Evolutionary conservation across 2,329 filamentous ascomycete species (phyloP).

Genomic region (Trichoderma koningii): DNA sequence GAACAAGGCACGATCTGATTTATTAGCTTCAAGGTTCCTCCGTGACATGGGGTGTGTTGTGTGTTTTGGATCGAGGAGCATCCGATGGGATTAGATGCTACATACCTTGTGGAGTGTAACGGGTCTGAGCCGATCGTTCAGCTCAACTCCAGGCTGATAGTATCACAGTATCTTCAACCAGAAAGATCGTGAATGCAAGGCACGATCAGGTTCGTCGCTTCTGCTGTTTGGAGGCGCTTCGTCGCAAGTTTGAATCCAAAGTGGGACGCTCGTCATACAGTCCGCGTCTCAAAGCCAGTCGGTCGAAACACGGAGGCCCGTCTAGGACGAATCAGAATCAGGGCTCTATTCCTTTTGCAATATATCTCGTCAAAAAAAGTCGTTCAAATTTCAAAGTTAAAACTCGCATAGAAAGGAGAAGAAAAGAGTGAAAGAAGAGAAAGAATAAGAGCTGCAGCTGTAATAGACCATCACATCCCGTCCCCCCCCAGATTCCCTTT

Average conservation of each 20-base stretch:
- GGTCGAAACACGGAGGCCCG: conserved; percentile 5
- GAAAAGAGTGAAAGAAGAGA: too few relatives aligned
- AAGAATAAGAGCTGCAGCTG: too few relatives aligned
- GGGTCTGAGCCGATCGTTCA: too few relatives aligned
- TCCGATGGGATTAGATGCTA: neutral
- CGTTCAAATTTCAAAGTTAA: too few relatives aligned
- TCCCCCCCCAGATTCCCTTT: too few relatives aligned
- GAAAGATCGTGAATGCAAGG: too few relatives aligned
- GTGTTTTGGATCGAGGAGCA: neutral
- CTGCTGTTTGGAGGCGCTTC: neutral
- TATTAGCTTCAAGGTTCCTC: neutral
- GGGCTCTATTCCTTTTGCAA: neutral
- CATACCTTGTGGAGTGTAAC: neutral
- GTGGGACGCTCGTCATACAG: conserved; percentile 27
- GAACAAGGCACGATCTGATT: too few relatives aligned
- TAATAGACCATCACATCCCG: too few relatives aligned
- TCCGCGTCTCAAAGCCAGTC: conserved; percentile 24
- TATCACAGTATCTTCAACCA: too few relatives aligned
- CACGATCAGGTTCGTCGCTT: neutral
- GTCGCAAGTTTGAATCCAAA: conserved; percentile 2
- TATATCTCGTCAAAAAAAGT: neutral
- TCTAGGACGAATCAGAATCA: conserved; percentile 13
- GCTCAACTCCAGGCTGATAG: too few relatives aligned
- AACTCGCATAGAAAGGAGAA: too few relatives aligned
- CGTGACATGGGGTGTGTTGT: conserved; percentile 1